Base-by-base conservation (phyloP, 805 yeast genomes). In the Vanderwaltozyma yarrowii region DNA sequence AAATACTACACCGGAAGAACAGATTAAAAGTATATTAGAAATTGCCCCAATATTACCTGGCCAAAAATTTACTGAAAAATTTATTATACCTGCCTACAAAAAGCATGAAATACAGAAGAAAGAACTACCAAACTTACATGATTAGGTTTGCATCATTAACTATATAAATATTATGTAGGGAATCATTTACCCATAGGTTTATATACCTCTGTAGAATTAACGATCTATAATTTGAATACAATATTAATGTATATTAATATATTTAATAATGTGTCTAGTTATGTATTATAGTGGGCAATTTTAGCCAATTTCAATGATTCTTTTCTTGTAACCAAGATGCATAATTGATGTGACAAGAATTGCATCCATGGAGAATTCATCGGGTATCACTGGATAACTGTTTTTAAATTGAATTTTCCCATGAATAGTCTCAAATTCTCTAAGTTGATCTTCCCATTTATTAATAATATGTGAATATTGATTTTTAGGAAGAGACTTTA, bases 1-100 rank as follows among this genome's bases (percentile, higher is more conserved):
- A 23, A 62, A 67, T n/a, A 21, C 29, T 15, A 62, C 66, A 37
- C 66, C 76, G n/a, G 73, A 73, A 33, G 65, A 64, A 24, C 72
- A 80, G 53, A 69, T 69, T 37, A 65, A 70, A 39, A 69, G 74
- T 37, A 68, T 87, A 21, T 66, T 79, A 39, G 74, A 74, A 37
- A 64, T 80, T 34, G 84, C 78, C 16, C 96, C 96, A 3, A 73
- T 88, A 31, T 61, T 86, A 32, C 95, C 95, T 1, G 95, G 95
- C 14, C 94, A 86, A 53, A 49, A 64, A 36, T 76, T 78, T 51
- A 72, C 76, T 15, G 73, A 71, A 20, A 71, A 76, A 45, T 82
- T 82, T 54, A 72, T 74, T 33, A 72, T 75, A 27, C 85, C 92
- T 11, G 92, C 85, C 12, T 71, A 62, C 42, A 60, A 74, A 52